Conservation (phyloP, 1,284 basidiomycete genomes). For the Pascua sp. region DNA sequence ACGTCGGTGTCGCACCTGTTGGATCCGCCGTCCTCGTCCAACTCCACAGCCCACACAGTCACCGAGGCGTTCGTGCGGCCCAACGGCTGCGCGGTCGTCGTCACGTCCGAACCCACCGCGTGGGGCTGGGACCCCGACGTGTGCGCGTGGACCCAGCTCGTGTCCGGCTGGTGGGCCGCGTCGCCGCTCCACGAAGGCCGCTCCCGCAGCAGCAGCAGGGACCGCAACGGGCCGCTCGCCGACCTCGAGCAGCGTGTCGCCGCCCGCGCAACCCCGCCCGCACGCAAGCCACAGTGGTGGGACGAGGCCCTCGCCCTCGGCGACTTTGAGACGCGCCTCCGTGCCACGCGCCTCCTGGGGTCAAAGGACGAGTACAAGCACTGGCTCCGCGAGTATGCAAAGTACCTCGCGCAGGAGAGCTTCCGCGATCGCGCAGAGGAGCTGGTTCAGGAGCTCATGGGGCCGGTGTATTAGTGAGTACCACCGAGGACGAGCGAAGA, state of each 20-base stretch:
- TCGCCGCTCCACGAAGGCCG: slow-evolving; percentile 11
- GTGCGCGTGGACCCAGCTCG: slow-evolving; percentile 66
- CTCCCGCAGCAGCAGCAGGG: slow-evolving; percentile 2
- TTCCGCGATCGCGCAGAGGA: slow-evolving; percentile 82
- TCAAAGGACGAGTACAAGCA: slow-evolving; percentile 78
- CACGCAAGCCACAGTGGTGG: slow-evolving; percentile 65
- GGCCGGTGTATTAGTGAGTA: slow-evolving; percentile 77
- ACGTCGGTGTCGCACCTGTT: slow-evolving; percentile 63
- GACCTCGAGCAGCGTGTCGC: slow-evolving; percentile 28
- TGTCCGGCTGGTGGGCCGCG: slow-evolving; percentile 68
- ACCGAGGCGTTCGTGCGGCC: slow-evolving; percentile 63
- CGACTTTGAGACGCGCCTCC: slow-evolving; percentile 75
- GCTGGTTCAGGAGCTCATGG: slow-evolving; percentile 77
- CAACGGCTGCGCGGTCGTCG: slow-evolving; percentile 72
- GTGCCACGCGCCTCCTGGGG: slow-evolving; percentile 66
- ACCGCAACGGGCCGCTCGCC: slow-evolving; percentile 15
- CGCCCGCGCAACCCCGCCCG: slow-evolving; percentile 1
- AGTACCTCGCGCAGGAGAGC: slow-evolving; percentile 77
- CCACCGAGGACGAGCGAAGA: too few species aligned
- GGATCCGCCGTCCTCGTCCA: slow-evolving; percentile 46
- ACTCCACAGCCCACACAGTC: slow-evolving; percentile 17
- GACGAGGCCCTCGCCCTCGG: slow-evolving; percentile 70
- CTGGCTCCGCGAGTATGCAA: slow-evolving; percentile 69
- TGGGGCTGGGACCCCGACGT: slow-evolving; percentile 71
- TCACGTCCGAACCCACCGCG: slow-evolving; percentile 67